Evolutionary conservation across 139 green algal genomes (phyloP), one percentile per base, ranked within the genome.

Genomic region (Desmodesmus armatus): DNA sequence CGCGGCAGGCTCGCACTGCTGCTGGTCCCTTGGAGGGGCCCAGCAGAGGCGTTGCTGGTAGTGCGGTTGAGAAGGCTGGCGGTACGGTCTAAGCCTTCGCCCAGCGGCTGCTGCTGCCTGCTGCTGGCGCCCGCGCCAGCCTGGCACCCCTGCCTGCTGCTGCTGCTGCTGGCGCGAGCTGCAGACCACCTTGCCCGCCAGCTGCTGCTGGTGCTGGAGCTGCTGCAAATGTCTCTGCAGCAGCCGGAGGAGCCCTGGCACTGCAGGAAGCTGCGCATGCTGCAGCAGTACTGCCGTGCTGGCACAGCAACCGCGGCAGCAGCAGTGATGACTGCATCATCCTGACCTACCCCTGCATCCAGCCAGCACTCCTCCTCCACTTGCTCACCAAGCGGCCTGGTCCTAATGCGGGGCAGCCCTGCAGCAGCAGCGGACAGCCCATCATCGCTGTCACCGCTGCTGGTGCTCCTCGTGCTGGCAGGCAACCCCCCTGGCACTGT

Each of bases 401-500:
- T 85, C 41, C 41, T 39, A 3, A 85, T 85, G 3, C 80, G 66
- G 23, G 80, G 80, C 44, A 85, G 66, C 1, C 15, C 44, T 19
- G 35, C 55, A 29, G 49, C 25, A 27, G 80, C 39, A 9, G 58
- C 29, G 25, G 29, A 55, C 62, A 63, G 62, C 44, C 7, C 17
- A 15, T n/a, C 33, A 5, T 83, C 76, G 49, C 37, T 74, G 11
- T 53, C 66, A 72, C 47, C 77, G 19, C 67, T 78, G 27, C 73
- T 85, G 82, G 39, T 77, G 55, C 21, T 49, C n/a, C 29, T 78
- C 58, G n/a, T 87, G 44, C 17, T 82, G 58, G 9, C 41, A n/a
- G n/a, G n/a, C n/a, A n/a, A n/a, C n/a, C n/a, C n/a, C n/a, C n/a
- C n/a, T n/a, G n/a, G n/a, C n/a, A n/a, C n/a, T n/a, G n/a, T n/a